Base-by-base conservation (phyloP, 306 rosid genomes). In the Trifolium fragiferum region DNA sequence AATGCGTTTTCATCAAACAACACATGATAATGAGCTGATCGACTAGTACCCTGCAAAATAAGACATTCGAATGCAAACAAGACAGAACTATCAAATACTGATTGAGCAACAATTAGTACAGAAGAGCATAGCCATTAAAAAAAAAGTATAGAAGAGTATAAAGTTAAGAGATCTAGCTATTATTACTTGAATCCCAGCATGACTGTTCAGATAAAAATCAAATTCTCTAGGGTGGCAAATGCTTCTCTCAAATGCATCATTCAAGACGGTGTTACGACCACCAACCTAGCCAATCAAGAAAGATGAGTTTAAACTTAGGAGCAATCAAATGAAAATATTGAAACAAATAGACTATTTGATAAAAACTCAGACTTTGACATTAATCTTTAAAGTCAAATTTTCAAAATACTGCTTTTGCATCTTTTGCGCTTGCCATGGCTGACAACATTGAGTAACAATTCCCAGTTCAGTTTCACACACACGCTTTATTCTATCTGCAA, bases 381-480 rank as follows among this genome's bases (percentile, higher is more conserved):
- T 93, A 0, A 93, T 87, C 79, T 93, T 93, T 0, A 93, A 87
- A 1, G 97, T 6, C 37, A 93, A 23, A 82, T 93, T 93, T 73
- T 93, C 98, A 19, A 93, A 82, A 55, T 93, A 93, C 20, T 89
- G 94, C 38, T 21, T 80, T 2, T 30, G 70, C 20, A 78, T 18
- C 73, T 53, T 86, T 0, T 2, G 0, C 0, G 81, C 89, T 46
- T 82, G 75, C 50, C 1, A 83, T 0, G 98, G 96, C 2, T 65
- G 83, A 73, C 87, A 86, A 73, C 98, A 93, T 46, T 93, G 98
- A 3, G 97, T 76, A 8, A 93, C 94, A 14, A 93, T 93, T 32
- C 97, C 98, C 0, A 91, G 67, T 19, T 91, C 96, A 0, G 98
- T 91, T 82, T 93, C 98, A 50, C 98, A 93, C 0, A 91, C 54